Base-by-base conservation (phyloP, 1,284 basidiomycete genomes). In the Sporisorium sorghi region DNA sequence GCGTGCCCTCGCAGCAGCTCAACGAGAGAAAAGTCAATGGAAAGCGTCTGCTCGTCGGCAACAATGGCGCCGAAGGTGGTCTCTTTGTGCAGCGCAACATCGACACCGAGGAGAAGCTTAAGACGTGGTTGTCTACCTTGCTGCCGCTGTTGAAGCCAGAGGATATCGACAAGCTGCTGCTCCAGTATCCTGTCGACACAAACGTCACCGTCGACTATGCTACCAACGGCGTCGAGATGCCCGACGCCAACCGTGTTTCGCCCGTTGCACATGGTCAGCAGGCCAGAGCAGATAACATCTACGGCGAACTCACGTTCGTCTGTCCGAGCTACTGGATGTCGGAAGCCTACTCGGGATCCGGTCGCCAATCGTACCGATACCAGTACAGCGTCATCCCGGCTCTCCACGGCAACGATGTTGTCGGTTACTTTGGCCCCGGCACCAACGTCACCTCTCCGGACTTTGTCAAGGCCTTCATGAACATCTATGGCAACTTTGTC, bases 281-380 rank as follows among this genome's bases (percentile, higher is more conserved):
- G 21, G 68, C 68, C 10, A 37, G 62, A 21, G 68, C 68, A 8
- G 61, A 61, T 30, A 72, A 72, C 56, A 72, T 72, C 19, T 66
- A 66, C 8, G 69, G 53, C 24, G 69, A 72, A 37, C 58, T 64
- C n/a, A 62, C 69, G 1, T 72, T 72, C 21, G 69, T 62, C 51
- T 72, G 69, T 40, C 69, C 69, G 0, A 62, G 58, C 54, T 72
- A 72, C 59, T 72, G 69, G 69, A 58, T 72, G 54, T 54, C 69
- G 0, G 58, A 72, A 44, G 63, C 69, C 19, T 72, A 61, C 62
- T 58, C 55, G 30, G 68, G 68, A 30, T 61, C 58, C 14, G 60
- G 67, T 43, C 58, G 58, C 14, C 5, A 23, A 6, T 54, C 69
- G 3, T 72, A 58, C 55, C 50, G 62, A 8, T 72, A 66, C 43